These are phyloP conservation scores for Paecilomyces dactylethromorphus DNA, from an alignment of 2,329 filamentous ascomycete species.

Conservation along the genomic window DNA sequence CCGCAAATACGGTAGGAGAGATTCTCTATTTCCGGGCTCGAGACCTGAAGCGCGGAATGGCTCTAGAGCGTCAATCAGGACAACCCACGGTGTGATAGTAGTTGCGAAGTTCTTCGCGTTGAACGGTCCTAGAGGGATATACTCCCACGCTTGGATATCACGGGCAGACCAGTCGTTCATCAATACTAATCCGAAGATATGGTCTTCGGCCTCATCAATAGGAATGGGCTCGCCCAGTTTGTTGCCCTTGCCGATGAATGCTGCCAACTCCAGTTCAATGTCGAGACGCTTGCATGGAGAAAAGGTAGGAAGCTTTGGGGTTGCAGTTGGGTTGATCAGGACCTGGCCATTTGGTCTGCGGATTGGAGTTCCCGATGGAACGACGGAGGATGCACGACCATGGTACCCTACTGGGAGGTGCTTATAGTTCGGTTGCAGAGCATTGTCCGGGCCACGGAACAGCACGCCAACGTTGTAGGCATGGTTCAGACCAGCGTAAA, in stretches of 20 bases:
- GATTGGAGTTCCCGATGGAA: slow-evolving; percentile 67
- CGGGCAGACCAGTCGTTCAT: slow-evolving; percentile 85
- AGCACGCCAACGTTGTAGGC: slow-evolving; percentile 66
- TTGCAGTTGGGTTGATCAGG: slow-evolving; percentile 55
- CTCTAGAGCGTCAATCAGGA: slow-evolving; percentile 68
- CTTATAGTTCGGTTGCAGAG: slow-evolving; percentile 74
- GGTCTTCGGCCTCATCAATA: slow-evolving; percentile 59
- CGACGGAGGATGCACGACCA: slow-evolving; percentile 67
- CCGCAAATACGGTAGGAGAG: slow-evolving; percentile 57
- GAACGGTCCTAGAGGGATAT: slow-evolving; percentile 74
- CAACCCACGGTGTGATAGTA: slow-evolving; percentile 72
- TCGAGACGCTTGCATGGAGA: slow-evolving; percentile 62
- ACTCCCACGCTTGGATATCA: slow-evolving; percentile 80
- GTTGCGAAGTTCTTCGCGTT: slow-evolving; percentile 79
- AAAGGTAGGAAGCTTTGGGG: slow-evolving; percentile 57
- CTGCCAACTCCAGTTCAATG: slow-evolving; percentile 74
- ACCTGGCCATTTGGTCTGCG: slow-evolving; percentile 71
- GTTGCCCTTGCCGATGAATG: slow-evolving; percentile 63
- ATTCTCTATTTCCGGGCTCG: slow-evolving; percentile 44
- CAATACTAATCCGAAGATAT: slow-evolving; percentile 72
- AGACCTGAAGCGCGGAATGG: slow-evolving; percentile 55
- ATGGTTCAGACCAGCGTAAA: slow-evolving; percentile 75
- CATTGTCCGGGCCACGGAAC: slow-evolving; percentile 66
- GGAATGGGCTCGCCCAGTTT: slow-evolving; percentile 57
- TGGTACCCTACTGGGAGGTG: slow-evolving; percentile 79